phyloP scores from a whole-genome alignment of 2,329 filamentous ascomycete species.

The Knufia fluminis region DNA sequence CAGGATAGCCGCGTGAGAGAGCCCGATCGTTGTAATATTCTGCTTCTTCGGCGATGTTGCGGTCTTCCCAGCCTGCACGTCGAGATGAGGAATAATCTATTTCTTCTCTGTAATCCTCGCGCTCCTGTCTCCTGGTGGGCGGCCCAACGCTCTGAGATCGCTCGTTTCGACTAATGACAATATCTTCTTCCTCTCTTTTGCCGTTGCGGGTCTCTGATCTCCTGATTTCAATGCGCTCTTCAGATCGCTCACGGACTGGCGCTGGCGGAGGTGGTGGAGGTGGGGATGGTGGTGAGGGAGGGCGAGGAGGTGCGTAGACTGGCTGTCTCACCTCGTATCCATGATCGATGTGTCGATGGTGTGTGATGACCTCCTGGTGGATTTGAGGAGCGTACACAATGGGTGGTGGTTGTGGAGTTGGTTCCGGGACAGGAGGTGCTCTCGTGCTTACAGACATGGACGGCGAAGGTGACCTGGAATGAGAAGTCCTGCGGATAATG shows the following conservation, averaged over 20 bases:
- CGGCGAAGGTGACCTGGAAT: slow-evolving; percentile 19
- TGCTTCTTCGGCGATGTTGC: slow-evolving; percentile 45
- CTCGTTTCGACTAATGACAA: slow-evolving; percentile 47
- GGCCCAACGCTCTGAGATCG: slow-evolving; percentile 32
- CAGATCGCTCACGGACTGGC: slow-evolving; percentile 28
- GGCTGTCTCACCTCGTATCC: slow-evolving; percentile 42
- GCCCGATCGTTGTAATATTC: slow-evolving; percentile 59
- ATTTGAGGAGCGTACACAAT: slow-evolving; percentile 69
- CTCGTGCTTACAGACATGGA: slow-evolving; percentile 7
- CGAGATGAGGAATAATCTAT: slow-evolving; percentile 21
- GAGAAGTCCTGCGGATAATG: slow-evolving; percentile 31
- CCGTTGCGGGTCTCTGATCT: slow-evolving; percentile 38
- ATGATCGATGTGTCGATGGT: slow-evolving; percentile 80
- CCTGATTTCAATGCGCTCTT: slow-evolving; percentile 48
- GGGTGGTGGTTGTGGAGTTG: slow-evolving; percentile 49
- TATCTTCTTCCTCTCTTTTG: slow-evolving; percentile 54
- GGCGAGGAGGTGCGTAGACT: slow-evolving; percentile 27
- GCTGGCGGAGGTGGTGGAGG: slow-evolving; percentile 26
- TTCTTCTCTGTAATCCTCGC: slow-evolving; percentile 15
- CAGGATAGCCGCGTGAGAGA: slow-evolving; percentile 57
- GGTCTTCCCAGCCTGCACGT: slow-evolving; percentile 33
- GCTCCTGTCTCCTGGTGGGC: slow-evolving; percentile 15
- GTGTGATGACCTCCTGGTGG: slow-evolving; percentile 80
- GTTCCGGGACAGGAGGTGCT: slow-evolving; percentile 24
- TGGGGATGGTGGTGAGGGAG: slow-evolving; percentile 31